Evolutionary conservation across 2,329 filamentous ascomycete species (phyloP), one percentile per base, ranked within the genome.

Genomic region (Thermothelomyces thermophilus): DNA sequence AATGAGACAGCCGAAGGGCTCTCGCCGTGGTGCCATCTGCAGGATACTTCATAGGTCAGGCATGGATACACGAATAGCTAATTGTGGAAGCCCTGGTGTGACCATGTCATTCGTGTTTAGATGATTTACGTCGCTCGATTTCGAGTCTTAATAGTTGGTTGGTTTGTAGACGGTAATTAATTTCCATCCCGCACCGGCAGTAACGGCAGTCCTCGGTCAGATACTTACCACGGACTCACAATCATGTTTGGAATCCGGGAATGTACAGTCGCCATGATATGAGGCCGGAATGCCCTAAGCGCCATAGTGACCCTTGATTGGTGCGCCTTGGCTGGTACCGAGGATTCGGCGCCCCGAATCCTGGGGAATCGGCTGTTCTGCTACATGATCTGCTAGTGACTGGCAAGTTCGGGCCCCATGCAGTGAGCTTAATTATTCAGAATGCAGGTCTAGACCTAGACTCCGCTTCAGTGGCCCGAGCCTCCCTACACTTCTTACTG

Each of bases 241-340:
- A 17, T n/a, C n/a, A n/a, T n/a, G n/a, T n/a, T n/a, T 5, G 17
- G 13, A 31, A 42, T 40, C 41, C 52, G 22, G 40, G 49, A 48
- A 45, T 7, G 41, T 36, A 30, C 17, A 49, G 26, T 43, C 26
- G 53, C 50, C 44, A 48, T 52, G 53, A 10, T 10, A 16, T 36
- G 46, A 41, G 46, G 53, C 19, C 30, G 2, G 26, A 30, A 34
- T 30, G 19, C 4, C 28, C 19, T 10, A 7, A n/a, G n/a, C n/a
- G n/a, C n/a, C n/a, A n/a, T 14, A 24, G 3, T 17, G 26, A n/a
- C 10, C 9, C 24, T n/a, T n/a, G 39, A 41, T 41, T 41, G 39
- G 39, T 41, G 24, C 24, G 39, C 9, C 30, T 24, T 20, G n/a
- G 16, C 3, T 10, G 39, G 26, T 30, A 31, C 39, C 39, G 26